A percentile compares a stretch with the other conserved stretches of the same genome.
phyloP scores from a whole-genome alignment of 2,329 filamentous ascomycete genomes.

The Trichoderma guizhouense region DNA sequence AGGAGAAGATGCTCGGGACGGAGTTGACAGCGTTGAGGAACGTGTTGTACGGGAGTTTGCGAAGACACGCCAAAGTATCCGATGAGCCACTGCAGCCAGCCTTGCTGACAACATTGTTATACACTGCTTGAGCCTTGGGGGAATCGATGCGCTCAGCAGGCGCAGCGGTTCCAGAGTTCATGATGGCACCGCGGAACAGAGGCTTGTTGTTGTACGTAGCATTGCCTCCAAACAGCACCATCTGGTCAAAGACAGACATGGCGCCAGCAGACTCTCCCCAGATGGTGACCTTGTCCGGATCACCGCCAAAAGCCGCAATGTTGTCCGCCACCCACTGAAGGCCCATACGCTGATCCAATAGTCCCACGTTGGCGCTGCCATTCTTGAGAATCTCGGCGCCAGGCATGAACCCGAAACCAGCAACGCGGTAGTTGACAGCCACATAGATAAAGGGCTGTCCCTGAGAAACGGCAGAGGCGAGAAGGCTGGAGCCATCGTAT shows the following conservation, averaged over 20 bases:
- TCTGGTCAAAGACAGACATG: slow-evolving; percentile 74
- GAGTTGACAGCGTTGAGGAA: slow-evolving; percentile 67
- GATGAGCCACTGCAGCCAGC: slow-evolving; percentile 58
- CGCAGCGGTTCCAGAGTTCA: slow-evolving; percentile 66
- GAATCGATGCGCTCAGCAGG: slow-evolving; percentile 63
- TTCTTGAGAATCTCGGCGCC: slow-evolving; percentile 66
- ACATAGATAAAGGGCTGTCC: slow-evolving; percentile 65
- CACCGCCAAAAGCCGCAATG: slow-evolving; percentile 73
- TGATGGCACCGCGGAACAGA: slow-evolving; percentile 73
- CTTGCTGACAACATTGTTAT: slow-evolving; percentile 57
- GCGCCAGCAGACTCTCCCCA: slow-evolving; percentile 72
- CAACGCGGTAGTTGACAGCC: slow-evolving; percentile 73
- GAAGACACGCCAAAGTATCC: slow-evolving; percentile 65
- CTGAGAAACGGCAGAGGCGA: slow-evolving; percentile 42
- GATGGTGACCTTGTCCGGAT: slow-evolving; percentile 73
- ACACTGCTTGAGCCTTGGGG: slow-evolving; percentile 61
- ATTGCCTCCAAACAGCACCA: slow-evolving; percentile 69
- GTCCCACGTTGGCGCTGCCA: slow-evolving; percentile 66
- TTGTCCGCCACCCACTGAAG: slow-evolving; percentile 77
- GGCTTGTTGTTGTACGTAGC: slow-evolving; percentile 70
- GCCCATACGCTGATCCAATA: slow-evolving; percentile 69
- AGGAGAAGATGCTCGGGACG: slow-evolving; percentile 65
- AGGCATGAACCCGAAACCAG: slow-evolving; percentile 70
- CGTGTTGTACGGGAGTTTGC: slow-evolving; percentile 54
- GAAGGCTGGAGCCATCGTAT: slow-evolving; percentile 50